Conservation (phyloP, 139 green algal species). For the Chlamydomonas eustigma region DNA sequence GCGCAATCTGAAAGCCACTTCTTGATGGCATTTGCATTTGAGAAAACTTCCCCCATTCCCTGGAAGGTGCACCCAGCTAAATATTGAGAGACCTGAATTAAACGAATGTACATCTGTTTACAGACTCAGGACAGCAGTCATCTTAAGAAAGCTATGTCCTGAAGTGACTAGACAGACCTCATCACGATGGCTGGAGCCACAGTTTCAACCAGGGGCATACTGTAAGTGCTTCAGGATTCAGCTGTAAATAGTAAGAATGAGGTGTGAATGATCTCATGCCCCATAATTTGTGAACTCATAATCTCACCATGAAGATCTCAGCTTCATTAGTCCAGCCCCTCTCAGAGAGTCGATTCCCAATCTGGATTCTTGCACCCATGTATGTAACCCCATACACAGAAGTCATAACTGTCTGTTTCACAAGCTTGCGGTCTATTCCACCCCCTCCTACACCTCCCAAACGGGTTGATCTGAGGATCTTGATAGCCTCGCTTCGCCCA, state of each 20-base stretch:
- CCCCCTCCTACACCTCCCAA: neutral
- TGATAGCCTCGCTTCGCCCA: constrained; percentile 13
- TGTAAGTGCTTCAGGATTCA: neutral
- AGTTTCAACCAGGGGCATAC: too few species aligned
- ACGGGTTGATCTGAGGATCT: neutral
- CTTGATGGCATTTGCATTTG: constrained; percentile 80
- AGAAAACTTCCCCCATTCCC: constrained; percentile 80
- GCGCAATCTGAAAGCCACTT: constrained; percentile 69
- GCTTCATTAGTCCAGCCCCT: constrained; percentile 51
- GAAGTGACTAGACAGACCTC: too few species aligned
- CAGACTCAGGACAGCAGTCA: too few species aligned
- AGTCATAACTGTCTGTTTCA: constrained; percentile 99
- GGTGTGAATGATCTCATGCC: too few species aligned
- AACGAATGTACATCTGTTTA: too few species aligned
- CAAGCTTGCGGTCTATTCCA: constrained; percentile 92
- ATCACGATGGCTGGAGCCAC: too few species aligned
- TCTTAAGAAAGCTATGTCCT: too few species aligned
- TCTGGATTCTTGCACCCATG: constrained; percentile 85
- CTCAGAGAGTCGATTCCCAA: constrained; percentile 73
- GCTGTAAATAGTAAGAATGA: too few species aligned
- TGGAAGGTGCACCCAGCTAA: constrained; percentile 68
- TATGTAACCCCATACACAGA: constrained; percentile 96
- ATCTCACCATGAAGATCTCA: constrained; percentile 36
- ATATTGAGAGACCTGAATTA: constrained; percentile 71
- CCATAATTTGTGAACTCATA: neutral